Base-by-base conservation (phyloP, 2,329 filamentous ascomycete genomes). In the Bipolaris gigantea region DNA sequence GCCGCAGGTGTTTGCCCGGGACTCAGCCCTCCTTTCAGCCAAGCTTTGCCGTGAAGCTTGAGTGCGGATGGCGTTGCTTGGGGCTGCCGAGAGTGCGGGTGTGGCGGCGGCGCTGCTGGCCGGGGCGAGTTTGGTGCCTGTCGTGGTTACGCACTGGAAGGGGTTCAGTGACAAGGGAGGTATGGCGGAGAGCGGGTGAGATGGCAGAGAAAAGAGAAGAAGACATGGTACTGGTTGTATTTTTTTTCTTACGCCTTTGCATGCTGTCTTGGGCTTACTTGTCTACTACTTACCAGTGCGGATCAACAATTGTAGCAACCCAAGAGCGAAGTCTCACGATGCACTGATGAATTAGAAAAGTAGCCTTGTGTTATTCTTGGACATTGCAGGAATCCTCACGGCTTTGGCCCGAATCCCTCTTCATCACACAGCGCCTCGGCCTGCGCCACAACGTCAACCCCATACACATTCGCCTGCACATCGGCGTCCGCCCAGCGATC, bases 401-500 rank as follows among this genome's bases (percentile, higher is more conserved):
- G 48, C 35, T 66, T 70, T 15, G 64, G 56, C 21, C 58, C 53
- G 16, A 71, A 53, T 0, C 64, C 69, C 48, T 66, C 65, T 50
- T 69, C 63, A 18, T 74, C 70, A 68, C 80, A 81, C 32, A 72
- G 60, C 47, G 75, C 75, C 33, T 78, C 75, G 2, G 79, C 78
- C 52, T 77, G 75, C 52, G 71, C 69, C 59, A 76, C 72, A 33
- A 77, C 73, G 69, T 81, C 77, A 15, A 74, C 63, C 1, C 78
- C 78, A 61, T 80, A 81, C 11, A 80, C 79, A 59, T 75, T 76
- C 60, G 71, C 75, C 63, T 81, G 79, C 27, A 81, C 75, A 66
- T 80, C 79, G 4, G 76, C 77, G 72, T 81, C 79, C 8, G 79
- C 79, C 79, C 79, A 81, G 64, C 79, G 80, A 56, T 81, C 79